Conservation (phyloP, 805 yeast species). For the Myxozyma vanderwaltii region DNA sequence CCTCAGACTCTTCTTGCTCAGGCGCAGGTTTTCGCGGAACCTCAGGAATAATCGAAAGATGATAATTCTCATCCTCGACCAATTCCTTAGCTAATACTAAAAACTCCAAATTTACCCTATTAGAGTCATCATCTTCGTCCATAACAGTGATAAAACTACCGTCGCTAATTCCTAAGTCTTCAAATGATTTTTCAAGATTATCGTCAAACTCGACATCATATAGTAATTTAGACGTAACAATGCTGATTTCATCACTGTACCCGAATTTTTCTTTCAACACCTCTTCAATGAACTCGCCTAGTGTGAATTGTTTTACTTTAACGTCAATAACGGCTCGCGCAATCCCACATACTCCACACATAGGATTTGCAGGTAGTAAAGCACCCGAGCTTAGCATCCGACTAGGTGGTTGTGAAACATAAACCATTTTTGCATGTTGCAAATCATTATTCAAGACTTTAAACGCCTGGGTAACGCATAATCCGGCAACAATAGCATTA, state of each 20-base stretch:
- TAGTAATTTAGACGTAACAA: conserved; percentile 64
- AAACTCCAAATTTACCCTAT: conserved; percentile 50
- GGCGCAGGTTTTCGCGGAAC: conserved; percentile 26
- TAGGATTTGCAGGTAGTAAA: conserved; percentile 62
- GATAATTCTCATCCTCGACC: not conserved
- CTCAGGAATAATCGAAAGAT: conserved; percentile 15
- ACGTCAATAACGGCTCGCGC: conserved; percentile 40
- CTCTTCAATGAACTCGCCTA: conserved; percentile 55
- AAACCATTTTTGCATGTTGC: conserved; percentile 46
- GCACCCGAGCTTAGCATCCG: conserved; percentile 67
- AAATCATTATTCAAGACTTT: conserved; percentile 47
- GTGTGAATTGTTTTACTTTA: conserved; percentile 40
- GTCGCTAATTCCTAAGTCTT: conserved; percentile 54
- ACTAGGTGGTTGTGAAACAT: conserved; percentile 57
- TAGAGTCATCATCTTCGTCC: conserved; percentile 70
- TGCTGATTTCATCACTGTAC: conserved; percentile 57
- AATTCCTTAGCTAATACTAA: conserved; percentile 32
- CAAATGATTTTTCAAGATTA: conserved; percentile 54
- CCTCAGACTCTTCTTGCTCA: not conserved
- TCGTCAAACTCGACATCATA: conserved; percentile 91
- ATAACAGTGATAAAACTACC: conserved; percentile 71
- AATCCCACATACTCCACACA: conserved; percentile 59
- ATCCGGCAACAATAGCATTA: conserved; percentile 91
- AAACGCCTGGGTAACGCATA: conserved; percentile 74
- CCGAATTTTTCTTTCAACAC: conserved; percentile 52